Evolutionary conservation across 192 early-diverging fungal genomes (phyloP), one percentile per base, ranked within the genome.

Genomic region (Jimgerdemannia flammicorona): DNA sequence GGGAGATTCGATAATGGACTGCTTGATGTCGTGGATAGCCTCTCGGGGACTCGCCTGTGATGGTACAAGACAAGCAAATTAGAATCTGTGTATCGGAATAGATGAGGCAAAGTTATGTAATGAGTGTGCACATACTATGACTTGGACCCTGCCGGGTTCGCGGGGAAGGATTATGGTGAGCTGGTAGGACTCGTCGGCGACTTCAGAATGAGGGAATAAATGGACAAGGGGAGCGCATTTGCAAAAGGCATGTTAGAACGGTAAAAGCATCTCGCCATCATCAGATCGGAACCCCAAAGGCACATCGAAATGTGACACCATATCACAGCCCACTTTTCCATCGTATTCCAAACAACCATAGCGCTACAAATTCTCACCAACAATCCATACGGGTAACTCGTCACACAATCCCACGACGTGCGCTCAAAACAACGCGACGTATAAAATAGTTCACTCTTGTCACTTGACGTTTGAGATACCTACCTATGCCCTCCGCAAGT

Each of bases 11-110:
- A 91, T 91, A 67, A 99, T 85, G 19, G 88, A 91, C 73, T 95
- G 92, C 71, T 93, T 93, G 73, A 99, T 88, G 74, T 97, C 96
- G 72, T 93, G 92, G 66, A 99, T 86, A 4, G 93, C 85, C 77
- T 94, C 93, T 66, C 86, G 85, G 69, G 92, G 83, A 41, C 88
- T 91, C 4, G 89, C 91, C 89, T 91, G 66, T 63, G 70, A 71
- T 59, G 59, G 67, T 29, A 67, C 41, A 10, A 8, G 14, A 66
- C 17, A n/a, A 3, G 41, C 44, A 9, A 44, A 63, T 64, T 39
- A 42, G 43, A 44, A 77, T 20, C 20, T 20, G 20, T 44, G 20
- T 41, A 70, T 10, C 71, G 49, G 54, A 64, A 20, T 70, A 63
- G 40, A 14, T 59, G 11, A 66, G 10, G 44, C 10, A 29, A 14